Conservation (phyloP, 2,329 filamentous ascomycete species). For the Trichophyton verrucosum region DNA sequence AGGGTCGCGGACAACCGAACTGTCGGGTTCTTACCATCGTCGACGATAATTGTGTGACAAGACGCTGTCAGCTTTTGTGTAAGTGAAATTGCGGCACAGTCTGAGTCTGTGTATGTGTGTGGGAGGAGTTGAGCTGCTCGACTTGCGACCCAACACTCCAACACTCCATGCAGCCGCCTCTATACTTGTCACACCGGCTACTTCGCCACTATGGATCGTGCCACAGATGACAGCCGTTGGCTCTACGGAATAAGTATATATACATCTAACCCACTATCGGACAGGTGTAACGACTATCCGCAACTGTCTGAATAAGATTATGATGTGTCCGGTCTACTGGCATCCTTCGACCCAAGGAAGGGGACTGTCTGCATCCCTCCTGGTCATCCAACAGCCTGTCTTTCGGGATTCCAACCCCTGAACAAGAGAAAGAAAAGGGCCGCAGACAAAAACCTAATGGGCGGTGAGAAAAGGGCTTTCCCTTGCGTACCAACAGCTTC, state of each 20-base stretch:
- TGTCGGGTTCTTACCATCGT: background rate
- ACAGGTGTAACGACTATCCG: background rate
- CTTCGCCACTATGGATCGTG: background rate
- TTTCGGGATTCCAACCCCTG: background rate
- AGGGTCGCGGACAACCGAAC: conserved; percentile 3
- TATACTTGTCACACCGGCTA: background rate
- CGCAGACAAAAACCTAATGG: background rate
- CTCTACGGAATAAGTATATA: too few species aligned
- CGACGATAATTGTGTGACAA: background rate
- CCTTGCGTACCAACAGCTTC: background rate
- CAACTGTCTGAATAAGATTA: background rate
- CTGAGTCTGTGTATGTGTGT: background rate
- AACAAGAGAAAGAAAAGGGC: background rate
- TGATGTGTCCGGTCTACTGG: background rate
- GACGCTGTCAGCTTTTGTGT: background rate
- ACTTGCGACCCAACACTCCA: background rate
- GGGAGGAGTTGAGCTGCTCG: background rate
- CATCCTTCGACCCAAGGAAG: background rate
- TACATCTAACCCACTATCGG: background rate
- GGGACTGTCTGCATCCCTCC: background rate
- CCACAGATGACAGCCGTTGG: background rate
- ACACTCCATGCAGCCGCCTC: background rate
- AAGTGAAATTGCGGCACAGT: background rate
- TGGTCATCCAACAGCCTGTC: background rate
- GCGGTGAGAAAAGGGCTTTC: background rate